These are phyloP conservation scores for Pseudogymnoascus sp. DNA, from an alignment of 2,329 filamentous ascomycete species.

Conservation along the genomic window DNA sequence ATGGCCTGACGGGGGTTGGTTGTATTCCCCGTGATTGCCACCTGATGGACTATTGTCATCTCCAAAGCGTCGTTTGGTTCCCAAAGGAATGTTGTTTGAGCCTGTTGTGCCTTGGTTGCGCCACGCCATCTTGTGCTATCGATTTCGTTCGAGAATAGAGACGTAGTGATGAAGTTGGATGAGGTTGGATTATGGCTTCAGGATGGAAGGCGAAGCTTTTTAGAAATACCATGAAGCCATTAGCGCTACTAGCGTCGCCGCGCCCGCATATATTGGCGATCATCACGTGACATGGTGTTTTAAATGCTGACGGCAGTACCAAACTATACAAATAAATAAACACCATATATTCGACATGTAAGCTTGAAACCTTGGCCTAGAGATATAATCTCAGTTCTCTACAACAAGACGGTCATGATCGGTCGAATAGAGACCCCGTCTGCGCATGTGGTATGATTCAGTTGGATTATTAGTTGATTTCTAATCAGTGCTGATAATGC, in stretches of 20 bases:
- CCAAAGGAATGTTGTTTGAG: conserved; percentile 95
- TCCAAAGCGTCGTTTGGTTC: conserved; percentile 71
- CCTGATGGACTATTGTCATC: conserved; percentile 40
- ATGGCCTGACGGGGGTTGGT: conserved; percentile 16
- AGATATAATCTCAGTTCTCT: not conserved
- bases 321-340: not conserved
- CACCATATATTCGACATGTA: not conserved
- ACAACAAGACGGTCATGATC: not conserved
- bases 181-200: not conserved
- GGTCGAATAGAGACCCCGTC: not conserved
- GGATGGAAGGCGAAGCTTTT: not conserved
- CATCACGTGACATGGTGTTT: not conserved
- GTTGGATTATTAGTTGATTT: not conserved
- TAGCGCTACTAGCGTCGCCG: not conserved
- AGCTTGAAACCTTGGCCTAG: not conserved
- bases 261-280: not conserved
- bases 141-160: not conserved
- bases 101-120: conserved; percentile 75
- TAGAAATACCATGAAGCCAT: not conserved
- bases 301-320: not conserved
- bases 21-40: conserved; percentile 23
- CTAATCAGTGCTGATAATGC: not conserved
- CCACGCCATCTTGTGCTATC: conserved; percentile 48
- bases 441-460: not conserved
- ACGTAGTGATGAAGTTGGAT: conserved; percentile 7